Conservation (phyloP, 2,329 filamentous ascomycete genomes). For the Colletotrichum orchidophilum region DNA sequence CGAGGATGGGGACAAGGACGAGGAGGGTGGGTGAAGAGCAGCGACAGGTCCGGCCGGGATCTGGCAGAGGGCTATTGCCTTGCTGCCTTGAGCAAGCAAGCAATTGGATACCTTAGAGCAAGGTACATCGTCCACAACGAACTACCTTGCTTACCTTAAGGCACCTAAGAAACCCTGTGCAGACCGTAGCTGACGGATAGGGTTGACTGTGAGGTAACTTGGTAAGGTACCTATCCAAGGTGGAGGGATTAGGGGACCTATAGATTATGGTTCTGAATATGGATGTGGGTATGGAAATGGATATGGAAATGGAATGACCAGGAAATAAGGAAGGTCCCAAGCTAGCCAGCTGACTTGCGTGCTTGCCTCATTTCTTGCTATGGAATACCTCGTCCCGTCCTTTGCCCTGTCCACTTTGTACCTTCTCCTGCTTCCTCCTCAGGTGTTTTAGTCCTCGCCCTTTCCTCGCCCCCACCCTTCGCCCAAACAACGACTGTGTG, state of each 20-base stretch:
- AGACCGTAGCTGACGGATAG: background rate
- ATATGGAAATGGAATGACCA: background rate
- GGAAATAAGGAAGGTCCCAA: background rate
- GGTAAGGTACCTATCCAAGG: background rate
- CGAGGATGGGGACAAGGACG: background rate
- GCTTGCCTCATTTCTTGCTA: background rate
- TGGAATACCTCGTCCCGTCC: background rate
- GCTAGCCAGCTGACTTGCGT: background rate
- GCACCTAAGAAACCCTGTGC: background rate
- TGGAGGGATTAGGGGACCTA: constrained; percentile 1
- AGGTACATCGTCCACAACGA: background rate
- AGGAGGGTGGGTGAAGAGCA: constrained; percentile 7
- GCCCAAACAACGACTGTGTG: background rate
- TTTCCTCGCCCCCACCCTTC: background rate
- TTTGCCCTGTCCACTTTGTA: background rate
- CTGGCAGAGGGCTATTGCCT: constrained; percentile 2
- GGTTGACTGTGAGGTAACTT: background rate
- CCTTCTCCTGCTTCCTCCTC: background rate
- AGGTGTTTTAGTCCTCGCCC: background rate
- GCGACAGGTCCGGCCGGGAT: constrained; percentile 28
- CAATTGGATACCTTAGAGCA: background rate
- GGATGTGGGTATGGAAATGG: background rate
- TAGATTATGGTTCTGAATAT: too few relatives aligned
- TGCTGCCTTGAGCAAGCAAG: constrained; percentile 1
- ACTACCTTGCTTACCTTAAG: background rate